Conservation (phyloP, 805 yeast genomes). For the Debaryomyces prosopidis region DNA sequence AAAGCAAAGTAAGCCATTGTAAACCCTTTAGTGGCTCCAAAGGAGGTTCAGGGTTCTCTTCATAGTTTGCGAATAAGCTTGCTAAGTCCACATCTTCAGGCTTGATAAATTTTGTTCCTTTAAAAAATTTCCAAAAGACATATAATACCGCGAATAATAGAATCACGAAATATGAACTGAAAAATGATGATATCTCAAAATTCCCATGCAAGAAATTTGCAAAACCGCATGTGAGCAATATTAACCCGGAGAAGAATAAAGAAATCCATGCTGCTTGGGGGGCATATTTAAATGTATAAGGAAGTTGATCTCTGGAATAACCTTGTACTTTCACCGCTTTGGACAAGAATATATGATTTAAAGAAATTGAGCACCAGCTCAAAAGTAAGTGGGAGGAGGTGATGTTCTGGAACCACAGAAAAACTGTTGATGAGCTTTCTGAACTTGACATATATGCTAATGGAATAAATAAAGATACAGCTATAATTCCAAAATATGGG, state of each 20-base stretch:
- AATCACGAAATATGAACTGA: constrained; percentile 20
- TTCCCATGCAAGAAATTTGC: constrained; percentile 31
- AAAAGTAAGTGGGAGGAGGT: constrained; percentile 30
- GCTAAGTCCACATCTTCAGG: constrained; percentile 34
- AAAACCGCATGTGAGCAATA: constrained; percentile 38
- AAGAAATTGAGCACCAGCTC: constrained; percentile 31
- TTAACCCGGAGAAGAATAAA: constrained; percentile 15
- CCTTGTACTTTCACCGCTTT: constrained; percentile 45
- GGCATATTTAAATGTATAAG: constrained; percentile 26
- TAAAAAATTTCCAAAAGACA: constrained; percentile 32
- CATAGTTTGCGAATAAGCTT: constrained; percentile 24
- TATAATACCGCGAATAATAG: constrained; percentile 29
- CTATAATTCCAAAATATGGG: constrained; percentile 27
- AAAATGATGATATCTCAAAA: constrained; percentile 21
- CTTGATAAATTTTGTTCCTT: constrained; percentile 29
- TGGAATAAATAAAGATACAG: constrained; percentile 30
- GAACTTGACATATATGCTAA: constrained; percentile 35
- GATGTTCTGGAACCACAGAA: constrained; percentile 34
- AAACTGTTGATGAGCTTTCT: constrained; percentile 25
- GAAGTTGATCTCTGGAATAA: constrained; percentile 28
- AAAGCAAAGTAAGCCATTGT: constrained; percentile 16
- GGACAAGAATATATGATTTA: constrained; percentile 28
- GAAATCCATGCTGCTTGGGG: constrained; percentile 9
- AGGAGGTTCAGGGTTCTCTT: constrained; percentile 29
- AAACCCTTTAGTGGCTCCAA: constrained; percentile 20